phyloP scores from a whole-genome alignment of 306 rosid genomes.

The Cicer pinnatifidum region DNA sequence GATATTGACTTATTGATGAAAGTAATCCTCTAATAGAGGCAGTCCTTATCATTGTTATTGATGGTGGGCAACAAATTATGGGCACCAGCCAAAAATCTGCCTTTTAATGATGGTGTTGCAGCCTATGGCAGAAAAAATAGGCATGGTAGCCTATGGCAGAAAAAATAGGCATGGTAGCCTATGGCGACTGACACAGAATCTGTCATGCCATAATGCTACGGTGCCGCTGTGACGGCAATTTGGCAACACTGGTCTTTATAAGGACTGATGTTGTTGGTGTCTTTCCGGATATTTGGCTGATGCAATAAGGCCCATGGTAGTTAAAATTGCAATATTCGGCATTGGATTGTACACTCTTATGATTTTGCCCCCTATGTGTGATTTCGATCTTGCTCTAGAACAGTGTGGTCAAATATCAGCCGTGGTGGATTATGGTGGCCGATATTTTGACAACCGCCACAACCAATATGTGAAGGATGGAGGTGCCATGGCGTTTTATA shows the following conservation, averaged over 20 bases:
- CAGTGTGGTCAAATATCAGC: not conserved
- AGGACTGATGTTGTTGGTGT: conserved; percentile 7
- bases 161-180: not conserved
- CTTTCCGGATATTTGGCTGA: conserved; percentile 17
- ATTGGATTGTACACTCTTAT: not conserved
- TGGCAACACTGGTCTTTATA: not conserved
- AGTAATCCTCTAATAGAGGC: conserved; percentile 1
- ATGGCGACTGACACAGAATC: not conserved
- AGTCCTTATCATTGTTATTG: not conserved
- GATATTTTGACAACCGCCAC: too few species aligned
- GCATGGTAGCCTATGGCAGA: not conserved
- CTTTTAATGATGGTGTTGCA: not conserved
- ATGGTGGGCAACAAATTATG: not conserved
- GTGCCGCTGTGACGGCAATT: not conserved
- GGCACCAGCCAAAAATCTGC: not conserved
- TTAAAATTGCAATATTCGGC: not conserved
- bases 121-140: not conserved
- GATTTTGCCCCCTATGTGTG: not conserved
- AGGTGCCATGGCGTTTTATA: too few species aligned
- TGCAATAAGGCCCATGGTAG: not conserved
- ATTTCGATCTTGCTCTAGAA: not conserved
- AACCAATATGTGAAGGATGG: too few species aligned
- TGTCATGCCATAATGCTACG: not conserved
- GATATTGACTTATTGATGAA: not conserved
- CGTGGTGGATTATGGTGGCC: too few species aligned